Conservation (phyloP, 176 grass and related monocot genomes). For the Cocos nucifera region DNA sequence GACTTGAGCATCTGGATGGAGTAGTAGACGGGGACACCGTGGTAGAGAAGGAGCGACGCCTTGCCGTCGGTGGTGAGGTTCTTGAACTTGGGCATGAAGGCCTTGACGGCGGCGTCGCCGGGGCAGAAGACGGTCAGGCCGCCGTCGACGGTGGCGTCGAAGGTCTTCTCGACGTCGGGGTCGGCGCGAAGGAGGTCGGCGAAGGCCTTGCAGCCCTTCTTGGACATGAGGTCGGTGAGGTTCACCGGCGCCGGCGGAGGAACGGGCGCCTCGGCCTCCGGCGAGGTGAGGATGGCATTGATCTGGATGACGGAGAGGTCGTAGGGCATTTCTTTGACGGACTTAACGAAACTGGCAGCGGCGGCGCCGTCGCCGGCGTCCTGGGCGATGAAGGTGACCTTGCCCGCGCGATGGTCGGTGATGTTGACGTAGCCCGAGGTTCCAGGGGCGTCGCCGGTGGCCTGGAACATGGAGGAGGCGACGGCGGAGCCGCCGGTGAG, state of each 20-base stretch:
- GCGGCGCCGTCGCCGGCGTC: slow-evolving; percentile 25
- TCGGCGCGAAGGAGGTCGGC: slow-evolving; percentile 3
- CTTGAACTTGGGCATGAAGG: slow-evolving; percentile 14
- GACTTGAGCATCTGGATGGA: slow-evolving; percentile 16
- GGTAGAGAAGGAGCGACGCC: slow-evolving; percentile 7
- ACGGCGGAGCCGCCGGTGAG: slow-evolving; percentile 50
- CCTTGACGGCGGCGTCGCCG: slow-evolving; percentile 6
- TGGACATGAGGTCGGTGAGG: slow-evolving; percentile 6
- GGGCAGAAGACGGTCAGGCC: slow-evolving; percentile 22
- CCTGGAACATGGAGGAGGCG: slow-evolving; percentile 74
- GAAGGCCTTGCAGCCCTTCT: slow-evolving; percentile 16
- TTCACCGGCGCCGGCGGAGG: slow-evolving; percentile 7
- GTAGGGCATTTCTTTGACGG: slow-evolving; percentile 49
- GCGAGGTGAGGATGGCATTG: slow-evolving; percentile 32
- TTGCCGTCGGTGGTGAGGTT: slow-evolving; percentile 7
- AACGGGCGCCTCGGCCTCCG: slow-evolving; percentile 9
- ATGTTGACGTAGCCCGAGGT: slow-evolving; percentile 66
- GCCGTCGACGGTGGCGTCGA: slow-evolving; percentile 6
- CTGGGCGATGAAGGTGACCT: slow-evolving; percentile 39
- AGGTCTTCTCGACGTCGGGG: slow-evolving; percentile 2
- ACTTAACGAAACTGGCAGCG: slow-evolving; percentile 38
- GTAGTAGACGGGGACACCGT: slow-evolving; percentile 11
- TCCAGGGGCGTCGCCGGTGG: slow-evolving; percentile 38
- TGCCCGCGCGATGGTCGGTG: slow-evolving; percentile 45
- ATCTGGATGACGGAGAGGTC: slow-evolving; percentile 59